Percentiles rank a stretch among this genome's conserved stretches.
Evolutionary conservation across 169 alveolate species (phyloP).

Genomic region (Cryptosporidium felis): DNA sequence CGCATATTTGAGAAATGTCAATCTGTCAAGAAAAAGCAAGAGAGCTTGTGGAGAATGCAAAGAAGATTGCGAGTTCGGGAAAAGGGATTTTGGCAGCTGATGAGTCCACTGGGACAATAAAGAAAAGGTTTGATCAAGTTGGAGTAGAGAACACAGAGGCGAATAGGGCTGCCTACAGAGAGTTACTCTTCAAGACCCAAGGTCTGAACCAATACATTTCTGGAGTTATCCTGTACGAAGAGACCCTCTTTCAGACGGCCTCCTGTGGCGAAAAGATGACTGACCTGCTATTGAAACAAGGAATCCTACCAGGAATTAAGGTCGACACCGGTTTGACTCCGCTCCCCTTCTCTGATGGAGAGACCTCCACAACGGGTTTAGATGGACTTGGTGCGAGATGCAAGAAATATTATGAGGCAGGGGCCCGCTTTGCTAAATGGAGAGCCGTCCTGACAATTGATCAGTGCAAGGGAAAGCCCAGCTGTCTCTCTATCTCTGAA

Average conservation of each 20-base stretch:
- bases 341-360: slow-evolving; percentile 79
- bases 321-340: slow-evolving; percentile 84
- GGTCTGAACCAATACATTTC: slow-evolving; percentile 93
- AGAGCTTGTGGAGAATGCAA: slow-evolving; percentile 83
- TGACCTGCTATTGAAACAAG: slow-evolving; percentile 87
- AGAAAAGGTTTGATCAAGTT: slow-evolving; percentile 92
- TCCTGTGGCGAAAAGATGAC: slow-evolving; percentile 88
- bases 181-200: slow-evolving; percentile 91
- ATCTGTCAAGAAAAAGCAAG: slow-evolving; percentile 65
- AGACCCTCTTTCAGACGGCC: slow-evolving; percentile 93
- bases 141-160: slow-evolving; percentile 94
- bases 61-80: slow-evolving; percentile 88
- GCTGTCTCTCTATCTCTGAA: slow-evolving; percentile 90
- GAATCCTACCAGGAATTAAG: slow-evolving; percentile 97
- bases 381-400: slow-evolving; percentile 97
- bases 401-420: slow-evolving; percentile 93
- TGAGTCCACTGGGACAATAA: slow-evolving; percentile 98
- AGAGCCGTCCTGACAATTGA: slow-evolving; percentile 96
- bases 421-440: slow-evolving; percentile 99
- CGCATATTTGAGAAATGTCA: slow-evolving; percentile 33
- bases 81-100: slow-evolving; percentile 99
- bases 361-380: slow-evolving; percentile 92
- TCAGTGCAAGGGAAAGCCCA: slow-evolving; percentile 88
- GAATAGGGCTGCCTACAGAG: slow-evolving; percentile 95
- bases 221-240: slow-evolving; percentile 98